Base-by-base conservation (phyloP, 345 rosid genomes). In the Microcos paniculata region DNA sequence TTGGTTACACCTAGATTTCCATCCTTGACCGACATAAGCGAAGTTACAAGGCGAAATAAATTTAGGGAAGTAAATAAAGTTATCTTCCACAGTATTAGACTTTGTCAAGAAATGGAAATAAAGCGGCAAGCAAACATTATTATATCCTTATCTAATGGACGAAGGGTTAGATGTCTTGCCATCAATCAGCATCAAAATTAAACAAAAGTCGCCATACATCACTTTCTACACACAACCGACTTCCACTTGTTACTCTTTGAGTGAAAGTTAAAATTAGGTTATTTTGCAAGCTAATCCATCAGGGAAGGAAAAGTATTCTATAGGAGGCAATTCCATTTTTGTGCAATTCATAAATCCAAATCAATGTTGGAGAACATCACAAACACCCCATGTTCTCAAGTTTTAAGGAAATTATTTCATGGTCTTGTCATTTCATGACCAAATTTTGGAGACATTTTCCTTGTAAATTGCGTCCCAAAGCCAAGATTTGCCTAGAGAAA, bases 171-270 rank as follows among this genome's bases (percentile, higher is more conserved):
- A 15, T 59, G 33, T 70, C 40, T 70, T 35, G 68, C 31, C 24
- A n/a, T 76, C 73, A 67, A 68, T 56, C 73, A 33, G 33, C 75
- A 58, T 43, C 75, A 35, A 19, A 16, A 9, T 8, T 6, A n/a
- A 2, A 24, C 6, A 18, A 15, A 49, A 18, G 43, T 45, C 43
- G 24, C 61, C 13, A 18, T 48, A 30, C 19, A 6, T 14, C 51
- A n/a, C 76, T 9, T 33, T 30, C 48, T 1, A 40, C 23, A 45
- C 66, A 56, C 42, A 71, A 55, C 23, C 40, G 6, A 35, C 40
- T n/a, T n/a, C 58, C 72, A 40, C 30, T n/a, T 40, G 40, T 33
- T 19, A 55, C 71, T 38, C 45, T 61, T 62, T 11, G 28, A 52
- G 64, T 43, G 72, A 21, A 63, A 78, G 49, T 5, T 8, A 46